These are phyloP conservation scores for Acacia melanoxylon DNA, from an alignment of 306 rosid species.

Conservation along the genomic window DNA sequence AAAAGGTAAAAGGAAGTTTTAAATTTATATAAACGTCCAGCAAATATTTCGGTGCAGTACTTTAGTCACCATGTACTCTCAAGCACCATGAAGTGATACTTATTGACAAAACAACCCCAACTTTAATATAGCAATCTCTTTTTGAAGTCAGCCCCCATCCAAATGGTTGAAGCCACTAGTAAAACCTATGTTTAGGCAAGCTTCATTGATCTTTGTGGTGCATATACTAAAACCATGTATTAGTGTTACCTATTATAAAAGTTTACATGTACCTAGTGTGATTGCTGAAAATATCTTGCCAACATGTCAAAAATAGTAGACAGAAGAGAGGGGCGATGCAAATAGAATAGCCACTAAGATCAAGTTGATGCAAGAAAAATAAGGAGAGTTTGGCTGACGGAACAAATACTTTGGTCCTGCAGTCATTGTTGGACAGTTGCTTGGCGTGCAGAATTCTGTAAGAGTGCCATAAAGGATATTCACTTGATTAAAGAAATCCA, in stretches of 20 bases:
- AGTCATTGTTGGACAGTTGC: slow-evolving; percentile 76
- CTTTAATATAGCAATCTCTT: background rate
- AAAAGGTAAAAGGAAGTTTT: background rate
- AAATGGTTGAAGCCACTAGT: background rate
- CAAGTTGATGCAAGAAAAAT: slow-evolving; percentile 15
- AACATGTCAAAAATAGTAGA: slow-evolving; percentile 13
- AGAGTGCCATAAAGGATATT: slow-evolving; percentile 80
- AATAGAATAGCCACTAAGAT: slow-evolving; percentile 16
- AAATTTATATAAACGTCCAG: background rate
- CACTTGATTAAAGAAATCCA: slow-evolving; percentile 91
- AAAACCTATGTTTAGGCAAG: background rate
- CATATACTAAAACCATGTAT: slow-evolving; percentile 18
- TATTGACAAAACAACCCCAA: background rate
- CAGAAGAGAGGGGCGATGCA: background rate
- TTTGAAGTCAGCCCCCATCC: background rate
- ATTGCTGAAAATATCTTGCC: slow-evolving; percentile 12
- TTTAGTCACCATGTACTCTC: background rate
- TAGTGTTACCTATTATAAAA: slow-evolving; percentile 1
- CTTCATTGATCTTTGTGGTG: background rate
- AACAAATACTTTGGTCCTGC: slow-evolving; percentile 82
- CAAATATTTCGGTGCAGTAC: background rate
- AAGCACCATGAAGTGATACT: background rate
- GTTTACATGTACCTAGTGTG: slow-evolving; percentile 7
- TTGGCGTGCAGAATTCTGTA: slow-evolving; percentile 82
- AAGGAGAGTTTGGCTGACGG: slow-evolving; percentile 29